phyloP scores from a whole-genome alignment of 2,329 filamentous ascomycete genomes.

The Thermomyces lanuginosus region DNA sequence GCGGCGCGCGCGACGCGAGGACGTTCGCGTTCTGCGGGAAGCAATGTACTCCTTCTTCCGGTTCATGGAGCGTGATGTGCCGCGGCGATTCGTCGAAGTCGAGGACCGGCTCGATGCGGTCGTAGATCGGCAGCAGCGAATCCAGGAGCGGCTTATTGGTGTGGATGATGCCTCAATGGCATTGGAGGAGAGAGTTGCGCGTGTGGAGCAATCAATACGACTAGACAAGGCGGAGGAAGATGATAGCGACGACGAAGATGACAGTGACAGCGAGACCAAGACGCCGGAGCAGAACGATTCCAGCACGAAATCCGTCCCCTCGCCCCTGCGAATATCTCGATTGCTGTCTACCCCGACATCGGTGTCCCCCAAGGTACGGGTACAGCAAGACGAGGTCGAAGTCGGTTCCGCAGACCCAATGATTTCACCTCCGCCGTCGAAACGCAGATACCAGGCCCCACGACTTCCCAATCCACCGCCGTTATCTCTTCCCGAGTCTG shows the following conservation, averaged over 20 bases:
- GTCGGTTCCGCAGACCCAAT: no score
- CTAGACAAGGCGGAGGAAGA: not conserved
- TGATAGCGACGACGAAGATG: not conserved
- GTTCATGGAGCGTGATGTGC: conserved; percentile 13
- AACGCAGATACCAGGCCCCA: not conserved
- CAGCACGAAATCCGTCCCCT: no score
- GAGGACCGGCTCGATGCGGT: conserved; percentile 13
- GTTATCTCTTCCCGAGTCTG: conserved; percentile 1
- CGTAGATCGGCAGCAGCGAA: conserved; percentile 12
- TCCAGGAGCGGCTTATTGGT: conserved; percentile 12
- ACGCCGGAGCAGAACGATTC: conserved; percentile 1
- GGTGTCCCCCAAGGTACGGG: no score
- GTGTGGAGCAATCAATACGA: conserved; percentile 8
- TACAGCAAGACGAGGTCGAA: no score
- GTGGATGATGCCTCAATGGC: conserved; percentile 14
- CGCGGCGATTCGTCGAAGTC: conserved; percentile 11
- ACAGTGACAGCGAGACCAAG: not conserved
- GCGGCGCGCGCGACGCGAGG: conserved; percentile 12
- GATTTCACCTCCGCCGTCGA: no score
- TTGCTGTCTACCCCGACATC: no score
- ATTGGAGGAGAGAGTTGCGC: conserved; percentile 10
- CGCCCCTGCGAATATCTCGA: no score
- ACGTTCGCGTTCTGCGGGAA: conserved; percentile 14
- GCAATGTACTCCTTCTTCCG: conserved; percentile 15
- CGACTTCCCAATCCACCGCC: conserved; percentile 2